Conservation (phyloP, 208 protist species). For the Acanthamoeba rhysodes region DNA sequence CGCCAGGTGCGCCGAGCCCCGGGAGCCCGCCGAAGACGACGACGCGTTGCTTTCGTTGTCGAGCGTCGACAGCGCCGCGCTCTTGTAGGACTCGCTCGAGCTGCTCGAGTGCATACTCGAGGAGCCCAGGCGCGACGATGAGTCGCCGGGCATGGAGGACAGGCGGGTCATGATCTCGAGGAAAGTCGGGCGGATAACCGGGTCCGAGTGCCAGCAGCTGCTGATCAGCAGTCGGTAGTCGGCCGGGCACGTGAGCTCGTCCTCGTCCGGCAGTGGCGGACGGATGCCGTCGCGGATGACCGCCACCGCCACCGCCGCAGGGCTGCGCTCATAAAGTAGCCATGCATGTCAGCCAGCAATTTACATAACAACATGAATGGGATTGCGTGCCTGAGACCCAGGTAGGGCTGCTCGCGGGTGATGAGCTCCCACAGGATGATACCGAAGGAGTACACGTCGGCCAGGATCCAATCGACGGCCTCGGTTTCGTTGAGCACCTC, state of each 20-base stretch:
- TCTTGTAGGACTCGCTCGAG: background rate
- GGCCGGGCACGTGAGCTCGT: background rate
- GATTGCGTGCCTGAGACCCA: background rate
- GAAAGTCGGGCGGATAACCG: constrained; percentile 51
- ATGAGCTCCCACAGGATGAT: constrained; percentile 68
- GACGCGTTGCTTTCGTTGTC: background rate
- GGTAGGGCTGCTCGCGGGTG: constrained; percentile 17
- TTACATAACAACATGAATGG: no score
- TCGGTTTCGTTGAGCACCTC: constrained; percentile 61
- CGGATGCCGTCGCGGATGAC: constrained; percentile 60
- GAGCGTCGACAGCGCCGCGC: no score
- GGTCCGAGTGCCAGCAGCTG: constrained; percentile 44
- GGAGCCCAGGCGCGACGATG: background rate
- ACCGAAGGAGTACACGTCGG: constrained; percentile 48
- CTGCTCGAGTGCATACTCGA: background rate
- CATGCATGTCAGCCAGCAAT: no score
- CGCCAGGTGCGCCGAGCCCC: no score
- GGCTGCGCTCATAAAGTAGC: no score
- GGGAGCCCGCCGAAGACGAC: background rate
- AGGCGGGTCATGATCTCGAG: constrained; percentile 62
- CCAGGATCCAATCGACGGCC: background rate
- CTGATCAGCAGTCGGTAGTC: background rate
- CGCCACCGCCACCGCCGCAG: constrained; percentile 40
- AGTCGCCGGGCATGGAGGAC: background rate
- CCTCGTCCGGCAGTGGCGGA: background rate